Evolutionary conservation across 2,329 filamentous ascomycete genomes (phyloP).

Genomic region (Aspergillus glaucus): DNA sequence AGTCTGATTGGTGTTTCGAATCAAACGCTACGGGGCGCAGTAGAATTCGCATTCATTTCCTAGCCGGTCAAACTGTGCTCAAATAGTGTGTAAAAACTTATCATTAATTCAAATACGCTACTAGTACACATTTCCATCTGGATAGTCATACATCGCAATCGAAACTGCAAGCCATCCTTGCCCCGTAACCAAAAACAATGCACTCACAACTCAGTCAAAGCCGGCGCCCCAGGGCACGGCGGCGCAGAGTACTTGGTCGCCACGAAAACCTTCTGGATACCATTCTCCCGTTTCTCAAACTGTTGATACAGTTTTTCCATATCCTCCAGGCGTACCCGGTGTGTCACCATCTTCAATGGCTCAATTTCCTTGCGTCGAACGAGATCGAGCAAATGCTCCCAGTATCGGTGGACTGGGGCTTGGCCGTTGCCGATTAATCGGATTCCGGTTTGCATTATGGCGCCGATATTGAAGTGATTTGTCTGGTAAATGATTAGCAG

Average conservation of each 20-base stretch:
- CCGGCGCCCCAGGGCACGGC: conserved; percentile 45
- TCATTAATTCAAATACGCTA: too few species aligned
- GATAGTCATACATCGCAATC: too few species aligned
- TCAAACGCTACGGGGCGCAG: too few species aligned
- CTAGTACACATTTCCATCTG: too few species aligned
- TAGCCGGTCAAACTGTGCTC: too few species aligned
- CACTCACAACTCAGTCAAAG: conserved; percentile 37
- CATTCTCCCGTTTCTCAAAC: conserved; percentile 49
- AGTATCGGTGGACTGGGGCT: conserved; percentile 75
- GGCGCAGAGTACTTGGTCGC: conserved; percentile 54
- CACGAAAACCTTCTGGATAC: conserved; percentile 77
- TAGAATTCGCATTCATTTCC: too few species aligned
- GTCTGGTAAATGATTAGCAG: conserved; percentile 41
- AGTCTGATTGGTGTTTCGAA: too few species aligned
- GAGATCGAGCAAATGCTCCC: conserved; percentile 65
- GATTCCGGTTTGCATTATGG: conserved; percentile 80
- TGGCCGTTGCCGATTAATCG: conserved; percentile 66
- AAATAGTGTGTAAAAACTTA: too few species aligned
- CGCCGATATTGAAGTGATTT: conserved; percentile 77
- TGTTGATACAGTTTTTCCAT: conserved; percentile 59
- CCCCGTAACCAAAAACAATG: neutral
- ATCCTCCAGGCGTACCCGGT: conserved; percentile 69
- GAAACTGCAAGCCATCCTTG: too few species aligned
- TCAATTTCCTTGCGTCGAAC: conserved; percentile 66
- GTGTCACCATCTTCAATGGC: conserved; percentile 72